Conservation (phyloP, 306 rosid genomes). For the Glycyrrhiza uralensis region DNA sequence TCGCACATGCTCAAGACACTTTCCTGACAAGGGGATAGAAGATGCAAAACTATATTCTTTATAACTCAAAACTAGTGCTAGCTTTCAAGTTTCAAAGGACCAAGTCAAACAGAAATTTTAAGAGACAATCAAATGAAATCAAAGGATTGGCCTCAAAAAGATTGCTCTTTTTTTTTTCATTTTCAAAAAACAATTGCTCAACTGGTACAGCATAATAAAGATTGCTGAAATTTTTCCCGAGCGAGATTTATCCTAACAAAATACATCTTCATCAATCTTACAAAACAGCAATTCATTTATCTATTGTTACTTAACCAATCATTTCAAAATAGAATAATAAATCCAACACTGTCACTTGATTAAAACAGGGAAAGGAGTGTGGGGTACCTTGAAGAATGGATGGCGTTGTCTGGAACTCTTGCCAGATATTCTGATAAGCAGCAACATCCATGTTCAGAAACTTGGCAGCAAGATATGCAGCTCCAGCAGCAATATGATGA, state of each 20-base stretch:
- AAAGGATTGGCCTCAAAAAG: not conserved
- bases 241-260: not conserved
- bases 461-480: slow-evolving; percentile 84
- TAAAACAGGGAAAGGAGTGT: not conserved
- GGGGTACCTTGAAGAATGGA: slow-evolving; percentile 78
- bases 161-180: not conserved
- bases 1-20: not conserved
- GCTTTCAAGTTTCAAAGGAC: not conserved
- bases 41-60: not conserved
- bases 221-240: not conserved
- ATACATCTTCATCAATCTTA: not conserved
- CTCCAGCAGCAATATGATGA: slow-evolving; percentile 97
- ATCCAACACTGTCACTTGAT: not conserved
- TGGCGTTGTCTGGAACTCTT: slow-evolving; percentile 86
- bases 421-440: slow-evolving; percentile 72
- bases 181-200: not conserved
- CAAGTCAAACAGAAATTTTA: not conserved
- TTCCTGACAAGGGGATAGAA: not conserved
- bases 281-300: not conserved
- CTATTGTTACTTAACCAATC: not conserved
- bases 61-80: not conserved
- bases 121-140: not conserved
- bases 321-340: not conserved
- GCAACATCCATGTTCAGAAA: slow-evolving; percentile 75
- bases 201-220: not conserved